phyloP scores from a whole-genome alignment of 441 rosid genomes.

The Gossypium davidsonii region DNA sequence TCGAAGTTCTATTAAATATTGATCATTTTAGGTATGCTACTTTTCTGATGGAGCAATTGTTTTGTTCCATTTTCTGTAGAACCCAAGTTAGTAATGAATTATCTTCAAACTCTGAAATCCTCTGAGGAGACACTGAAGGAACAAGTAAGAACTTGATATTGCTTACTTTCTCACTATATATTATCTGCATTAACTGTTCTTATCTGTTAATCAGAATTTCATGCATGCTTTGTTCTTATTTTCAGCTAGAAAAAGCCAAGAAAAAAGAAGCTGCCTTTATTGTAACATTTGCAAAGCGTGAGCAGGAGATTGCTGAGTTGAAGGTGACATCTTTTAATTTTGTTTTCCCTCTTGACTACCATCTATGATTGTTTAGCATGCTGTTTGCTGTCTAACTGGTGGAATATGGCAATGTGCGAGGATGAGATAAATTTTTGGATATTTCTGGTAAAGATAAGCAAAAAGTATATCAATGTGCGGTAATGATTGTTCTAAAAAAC shows the following conservation, averaged over 20 bases:
- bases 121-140: slow-evolving; percentile 84
- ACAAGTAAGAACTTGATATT: slow-evolving; percentile 47
- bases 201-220: slow-evolving; percentile 20
- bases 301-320: slow-evolving; percentile 92
- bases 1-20: not conserved
- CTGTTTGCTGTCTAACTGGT: not conserved
- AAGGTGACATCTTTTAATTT: slow-evolving; percentile 41
- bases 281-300: slow-evolving; percentile 90
- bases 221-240: slow-evolving; percentile 21
- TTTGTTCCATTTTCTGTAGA: slow-evolving; percentile 41
- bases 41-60: slow-evolving; percentile 7
- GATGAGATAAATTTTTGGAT: not conserved
- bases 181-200: not conserved
- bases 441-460: not conserved
- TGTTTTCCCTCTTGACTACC: not conserved
- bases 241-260: slow-evolving; percentile 85
- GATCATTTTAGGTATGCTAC: not conserved
- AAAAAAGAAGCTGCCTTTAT: slow-evolving; percentile 98
- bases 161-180: not conserved
- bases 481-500: not conserved
- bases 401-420: not conserved
- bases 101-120: slow-evolving; percentile 73
- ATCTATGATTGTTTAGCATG: not conserved
- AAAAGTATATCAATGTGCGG: not conserved
- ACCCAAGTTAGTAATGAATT: slow-evolving; percentile 61